phyloP scores from a whole-genome alignment of 306 rosid genomes.

The Fagus sylvatica region DNA sequence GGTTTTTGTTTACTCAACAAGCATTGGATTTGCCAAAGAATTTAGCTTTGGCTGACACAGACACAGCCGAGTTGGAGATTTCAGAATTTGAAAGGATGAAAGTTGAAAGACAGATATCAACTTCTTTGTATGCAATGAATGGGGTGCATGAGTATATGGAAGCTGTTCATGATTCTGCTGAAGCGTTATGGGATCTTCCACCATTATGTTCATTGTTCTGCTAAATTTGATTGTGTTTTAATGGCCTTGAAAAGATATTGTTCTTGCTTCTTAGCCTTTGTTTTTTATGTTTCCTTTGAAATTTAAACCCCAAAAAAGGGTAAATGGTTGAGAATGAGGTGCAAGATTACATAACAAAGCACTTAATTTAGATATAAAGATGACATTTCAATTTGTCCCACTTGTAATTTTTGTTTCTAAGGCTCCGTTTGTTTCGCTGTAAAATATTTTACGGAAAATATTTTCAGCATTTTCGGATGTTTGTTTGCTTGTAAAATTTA shows the following conservation, averaged over 20 bases:
- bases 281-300: not conserved
- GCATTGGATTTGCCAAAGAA: constrained; percentile 52
- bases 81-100: constrained; percentile 82
- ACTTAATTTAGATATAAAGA: constrained; percentile 4
- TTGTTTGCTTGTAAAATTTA: too few relatives aligned
- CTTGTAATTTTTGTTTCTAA: not conserved
- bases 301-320: constrained; percentile 12
- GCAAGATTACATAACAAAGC: constrained; percentile 22
- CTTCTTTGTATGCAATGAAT: constrained; percentile 87
- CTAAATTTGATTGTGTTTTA: constrained; percentile 30
- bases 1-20: constrained; percentile 46
- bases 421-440: too few relatives aligned
- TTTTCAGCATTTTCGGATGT: too few relatives aligned
- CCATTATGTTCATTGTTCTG: constrained; percentile 70
- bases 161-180: constrained; percentile 63
- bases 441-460: too few relatives aligned
- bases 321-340: constrained; percentile 25
- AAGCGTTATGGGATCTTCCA: constrained; percentile 87
- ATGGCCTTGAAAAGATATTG: constrained; percentile 16
- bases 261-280: constrained; percentile 14
- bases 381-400: constrained; percentile 14
- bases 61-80: constrained; percentile 38
- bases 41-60: constrained; percentile 18
- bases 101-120: constrained; percentile 90
- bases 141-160: constrained; percentile 93